These are phyloP conservation scores for Brassica napus DNA, from an alignment of 345 rosid genomes.

Conservation along the genomic window DNA sequence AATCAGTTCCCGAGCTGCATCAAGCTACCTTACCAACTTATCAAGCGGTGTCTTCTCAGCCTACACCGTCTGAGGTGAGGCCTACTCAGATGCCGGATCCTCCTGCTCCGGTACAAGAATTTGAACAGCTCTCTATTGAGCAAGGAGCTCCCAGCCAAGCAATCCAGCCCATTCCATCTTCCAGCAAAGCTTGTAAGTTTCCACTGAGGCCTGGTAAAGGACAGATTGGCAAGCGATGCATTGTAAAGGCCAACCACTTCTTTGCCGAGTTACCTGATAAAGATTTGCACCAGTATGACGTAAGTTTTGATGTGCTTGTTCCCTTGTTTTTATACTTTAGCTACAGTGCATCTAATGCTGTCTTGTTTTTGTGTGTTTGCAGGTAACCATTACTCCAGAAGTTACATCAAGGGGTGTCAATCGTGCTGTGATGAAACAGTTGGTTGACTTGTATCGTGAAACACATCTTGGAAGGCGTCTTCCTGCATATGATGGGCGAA, in stretches of 20 bases:
- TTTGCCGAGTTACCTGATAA: slow-evolving; percentile 87
- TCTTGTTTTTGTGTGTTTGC: background rate
- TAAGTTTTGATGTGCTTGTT: slow-evolving; percentile 38
- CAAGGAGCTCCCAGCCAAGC: slow-evolving; percentile 61
- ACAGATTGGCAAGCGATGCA: slow-evolving; percentile 54
- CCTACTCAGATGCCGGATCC: slow-evolving; percentile 53
- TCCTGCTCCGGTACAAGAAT: slow-evolving; percentile 41
- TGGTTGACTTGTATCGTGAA: slow-evolving; percentile 57
- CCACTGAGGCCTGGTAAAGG: slow-evolving; percentile 90
- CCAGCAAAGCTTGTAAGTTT: slow-evolving; percentile 77
- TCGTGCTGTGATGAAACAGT: slow-evolving; percentile 80
- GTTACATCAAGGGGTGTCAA: slow-evolving; percentile 78
- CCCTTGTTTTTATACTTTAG: background rate
- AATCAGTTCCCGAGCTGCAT: slow-evolving; percentile 90
- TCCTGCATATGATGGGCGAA: slow-evolving; percentile 94
- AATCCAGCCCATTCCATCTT: slow-evolving; percentile 62
- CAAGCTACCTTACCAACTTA: slow-evolving; percentile 79
- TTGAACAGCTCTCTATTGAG: slow-evolving; percentile 55
- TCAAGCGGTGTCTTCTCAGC: slow-evolving; percentile 62
- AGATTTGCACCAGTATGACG: slow-evolving; percentile 96
- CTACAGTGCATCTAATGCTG: background rate
- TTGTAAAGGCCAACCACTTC: slow-evolving; percentile 96
- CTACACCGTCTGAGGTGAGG: slow-evolving; percentile 52
- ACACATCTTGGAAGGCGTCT: slow-evolving; percentile 90
- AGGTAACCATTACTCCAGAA: slow-evolving; percentile 86